These are phyloP conservation scores for Trichoderma harzianum DNA, from an alignment of 2,329 filamentous ascomycete species.

Conservation along the genomic window DNA sequence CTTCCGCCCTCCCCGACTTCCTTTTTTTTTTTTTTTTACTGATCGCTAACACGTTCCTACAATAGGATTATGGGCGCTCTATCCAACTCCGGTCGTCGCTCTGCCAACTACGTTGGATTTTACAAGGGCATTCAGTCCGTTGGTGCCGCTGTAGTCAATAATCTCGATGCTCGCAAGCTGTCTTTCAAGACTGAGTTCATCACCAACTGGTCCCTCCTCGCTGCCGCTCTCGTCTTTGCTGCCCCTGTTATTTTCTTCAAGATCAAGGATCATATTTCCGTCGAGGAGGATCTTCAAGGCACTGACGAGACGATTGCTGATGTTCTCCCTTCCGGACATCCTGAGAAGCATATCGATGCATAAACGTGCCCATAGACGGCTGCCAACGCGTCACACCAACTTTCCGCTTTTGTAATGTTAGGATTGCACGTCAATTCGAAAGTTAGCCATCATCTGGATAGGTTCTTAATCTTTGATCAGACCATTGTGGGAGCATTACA, in stretches of 20 bases:
- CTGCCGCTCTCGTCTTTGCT: slow-evolving; percentile 70
- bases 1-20: background rate
- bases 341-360: slow-evolving; percentile 37
- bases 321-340: slow-evolving; percentile 39
- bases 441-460: background rate
- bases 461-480: background rate
- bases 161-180: slow-evolving; percentile 34
- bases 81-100: slow-evolving; percentile 86
- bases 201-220: slow-evolving; percentile 69
- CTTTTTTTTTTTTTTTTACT: background rate
- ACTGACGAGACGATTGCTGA: slow-evolving; percentile 71
- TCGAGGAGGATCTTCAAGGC: slow-evolving; percentile 81
- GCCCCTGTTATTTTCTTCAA: slow-evolving; percentile 74
- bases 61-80: slow-evolving; percentile 68
- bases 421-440: background rate
- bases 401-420: background rate
- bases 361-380: background rate
- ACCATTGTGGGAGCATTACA: background rate
- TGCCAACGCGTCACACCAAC: background rate
- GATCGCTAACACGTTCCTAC: background rate
- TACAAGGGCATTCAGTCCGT: slow-evolving; percentile 72
- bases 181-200: slow-evolving; percentile 71
- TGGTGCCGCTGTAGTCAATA: slow-evolving; percentile 55
- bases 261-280: slow-evolving; percentile 72
- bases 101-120: slow-evolving; percentile 74